These are phyloP conservation scores for Trichosphaerium sp. DNA, from an alignment of 78 protist genomes.

Conservation along the genomic window DNA sequence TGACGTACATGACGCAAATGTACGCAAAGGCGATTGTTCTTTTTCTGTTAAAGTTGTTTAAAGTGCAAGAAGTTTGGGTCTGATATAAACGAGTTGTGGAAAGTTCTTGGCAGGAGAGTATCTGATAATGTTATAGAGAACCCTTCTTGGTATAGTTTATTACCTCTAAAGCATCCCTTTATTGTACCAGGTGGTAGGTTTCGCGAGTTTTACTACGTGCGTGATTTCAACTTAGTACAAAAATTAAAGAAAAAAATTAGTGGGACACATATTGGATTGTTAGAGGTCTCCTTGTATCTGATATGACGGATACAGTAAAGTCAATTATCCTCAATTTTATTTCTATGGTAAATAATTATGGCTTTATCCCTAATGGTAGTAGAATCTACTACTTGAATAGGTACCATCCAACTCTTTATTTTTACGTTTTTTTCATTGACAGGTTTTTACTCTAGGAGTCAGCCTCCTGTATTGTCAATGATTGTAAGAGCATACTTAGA, in stretches of 20 bases:
- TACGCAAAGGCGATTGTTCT: too few species aligned
- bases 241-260: too few species aligned
- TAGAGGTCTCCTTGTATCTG: slow-evolving; percentile 33
- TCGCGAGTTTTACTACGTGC: slow-evolving; percentile 50
- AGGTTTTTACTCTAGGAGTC: too few species aligned
- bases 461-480: slow-evolving; percentile 50
- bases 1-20: neutral
- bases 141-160: neutral
- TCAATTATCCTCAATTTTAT: slow-evolving; percentile 24
- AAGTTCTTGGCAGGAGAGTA: neutral
- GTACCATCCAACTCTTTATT: slow-evolving; percentile 67
- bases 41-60: too few species aligned
- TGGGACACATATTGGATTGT: slow-evolving; percentile 66
- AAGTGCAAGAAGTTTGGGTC: neutral
- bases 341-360: neutral
- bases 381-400: slow-evolving; percentile 49
- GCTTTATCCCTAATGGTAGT: slow-evolving; percentile 73
- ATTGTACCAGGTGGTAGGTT: slow-evolving; percentile 63
- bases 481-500: slow-evolving; percentile 29
- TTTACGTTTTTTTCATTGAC: too few species aligned
- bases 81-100: slow-evolving; percentile 15
- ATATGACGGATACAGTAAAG: slow-evolving; percentile 20
- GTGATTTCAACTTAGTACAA: too few species aligned
- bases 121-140: slow-evolving; percentile 9
- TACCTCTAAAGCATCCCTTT: slow-evolving; percentile 38